phyloP scores from a whole-genome alignment of 73 alveolate species.

The Symbiodinium pilosum region DNA sequence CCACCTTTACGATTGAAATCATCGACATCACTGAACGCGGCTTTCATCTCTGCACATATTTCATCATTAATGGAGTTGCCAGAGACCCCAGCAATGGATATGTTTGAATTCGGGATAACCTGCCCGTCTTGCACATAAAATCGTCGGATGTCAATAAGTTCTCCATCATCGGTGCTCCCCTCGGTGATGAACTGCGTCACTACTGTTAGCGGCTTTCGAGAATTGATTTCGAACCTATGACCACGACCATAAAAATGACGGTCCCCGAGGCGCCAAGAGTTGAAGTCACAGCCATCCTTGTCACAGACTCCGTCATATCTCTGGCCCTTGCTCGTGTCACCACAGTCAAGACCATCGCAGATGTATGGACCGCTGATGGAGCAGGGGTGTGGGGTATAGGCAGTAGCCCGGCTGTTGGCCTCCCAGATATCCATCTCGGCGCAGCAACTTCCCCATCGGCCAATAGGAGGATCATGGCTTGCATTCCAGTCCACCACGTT shows the following conservation, averaged over 20 bases:
- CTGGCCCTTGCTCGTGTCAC: slow-evolving; percentile 81
- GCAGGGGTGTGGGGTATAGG: slow-evolving; percentile 96
- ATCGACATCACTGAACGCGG: slow-evolving; percentile 79
- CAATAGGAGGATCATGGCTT: slow-evolving; percentile 78
- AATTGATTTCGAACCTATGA: slow-evolving; percentile 46
- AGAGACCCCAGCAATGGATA: slow-evolving; percentile 74
- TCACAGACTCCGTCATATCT: slow-evolving; percentile 95
- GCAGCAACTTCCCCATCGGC: slow-evolving; percentile 96
- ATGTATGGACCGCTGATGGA: slow-evolving; percentile 39
- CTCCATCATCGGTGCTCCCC: slow-evolving; percentile 95
- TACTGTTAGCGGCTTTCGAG: slow-evolving; percentile 92
- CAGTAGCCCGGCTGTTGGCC: slow-evolving; percentile 95
- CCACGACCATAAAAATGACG: slow-evolving; percentile 95
- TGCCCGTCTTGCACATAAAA: slow-evolving; percentile 94
- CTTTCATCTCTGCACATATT: slow-evolving; percentile 73
- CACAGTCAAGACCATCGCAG: slow-evolving; percentile 95
- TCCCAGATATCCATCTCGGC: slow-evolving; percentile 96
- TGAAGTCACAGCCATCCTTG: slow-evolving; percentile 96
- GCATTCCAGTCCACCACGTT: slow-evolving; percentile 92
- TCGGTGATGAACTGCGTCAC: slow-evolving; percentile 95
- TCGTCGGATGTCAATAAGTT: slow-evolving; percentile 85
- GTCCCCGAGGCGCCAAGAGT: slow-evolving; percentile 94
- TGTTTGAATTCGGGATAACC: slow-evolving; percentile 89
- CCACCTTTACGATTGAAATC: slow-evolving; percentile 95
- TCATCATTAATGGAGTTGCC: slow-evolving; percentile 85